A percentile compares a stretch with the other conserved stretches of the same genome.
phyloP scores from a whole-genome alignment of 495 filamentous ascomycete genomes.

The Lophiostoma macrostomum region DNA sequence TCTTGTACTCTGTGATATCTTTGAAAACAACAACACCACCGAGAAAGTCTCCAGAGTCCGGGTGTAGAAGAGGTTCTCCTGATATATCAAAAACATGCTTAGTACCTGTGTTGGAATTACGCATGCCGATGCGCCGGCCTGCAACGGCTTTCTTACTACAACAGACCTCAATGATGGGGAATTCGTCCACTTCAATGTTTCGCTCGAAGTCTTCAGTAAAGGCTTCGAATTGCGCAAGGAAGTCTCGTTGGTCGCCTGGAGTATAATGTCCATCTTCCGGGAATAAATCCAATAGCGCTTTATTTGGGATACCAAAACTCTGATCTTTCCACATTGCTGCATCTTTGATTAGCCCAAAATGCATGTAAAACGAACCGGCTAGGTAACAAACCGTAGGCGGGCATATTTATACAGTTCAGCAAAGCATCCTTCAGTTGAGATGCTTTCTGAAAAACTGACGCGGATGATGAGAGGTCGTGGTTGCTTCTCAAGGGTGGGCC shows the following conservation, averaged over 20 bases:
- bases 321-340: conserved; percentile 66
- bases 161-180: conserved; percentile 58
- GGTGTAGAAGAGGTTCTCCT: conserved; percentile 58
- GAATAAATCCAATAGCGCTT: conserved; percentile 55
- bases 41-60: conserved; percentile 61
- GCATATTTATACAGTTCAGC: conserved; percentile 63
- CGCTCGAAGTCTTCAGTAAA: conserved; percentile 62
- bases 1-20: conserved; percentile 62
- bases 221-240: conserved; percentile 52
- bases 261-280: conserved; percentile 43
- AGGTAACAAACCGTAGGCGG: conserved; percentile 50
- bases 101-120: conserved; percentile 46
- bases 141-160: conserved; percentile 54
- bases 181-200: conserved; percentile 54
- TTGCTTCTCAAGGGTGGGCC: conserved; percentile 51
- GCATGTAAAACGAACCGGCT: background rate
- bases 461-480: conserved; percentile 47
- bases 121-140: conserved; percentile 57
- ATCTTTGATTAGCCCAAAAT: background rate
- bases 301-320: conserved; percentile 62
- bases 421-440: conserved; percentile 68
- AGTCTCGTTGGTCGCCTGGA: conserved; percentile 49
- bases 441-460: conserved; percentile 62
- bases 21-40: conserved; percentile 62
- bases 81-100: conserved; percentile 55